Evolutionary conservation across 2,329 filamentous ascomycete species (phyloP), one percentile per base, ranked within the genome.

Genomic region (Pestalotiopsis fici): DNA sequence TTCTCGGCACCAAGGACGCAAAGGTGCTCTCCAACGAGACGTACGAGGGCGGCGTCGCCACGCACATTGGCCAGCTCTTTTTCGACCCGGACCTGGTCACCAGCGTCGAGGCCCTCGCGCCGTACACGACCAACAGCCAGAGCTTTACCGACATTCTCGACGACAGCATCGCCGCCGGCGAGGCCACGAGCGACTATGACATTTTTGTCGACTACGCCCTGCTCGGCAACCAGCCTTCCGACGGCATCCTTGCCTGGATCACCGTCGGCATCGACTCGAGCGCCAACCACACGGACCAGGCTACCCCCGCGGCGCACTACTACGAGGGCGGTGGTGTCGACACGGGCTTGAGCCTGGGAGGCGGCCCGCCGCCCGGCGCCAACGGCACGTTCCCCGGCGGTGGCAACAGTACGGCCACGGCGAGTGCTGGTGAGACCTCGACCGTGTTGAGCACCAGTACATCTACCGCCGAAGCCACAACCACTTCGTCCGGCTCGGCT

Each of bases 11-110:
- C 73, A 67, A 76, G 43, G 77, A 80, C 69, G 80, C 78, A 13
- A 79, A 76, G 1, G 67, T 76, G 27, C 69, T 74, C 37, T 59
- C 74, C n/a, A 84, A 84, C 73, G 71, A 85, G 73, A 86, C 84
- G 65, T 86, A 87, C 35, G 28, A 27, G 23, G 64, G 64, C 69
- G 76, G 78, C 50, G 85, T 82, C 68, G 81, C 82, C 12, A 81
- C 78, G 60, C 88, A 92, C 78, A 83, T 91, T 54, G 89, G 89
- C 21, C 89, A 92, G 76, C 74, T 90, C 63, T 91, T 89, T 82
- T 89, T 90, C 74, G 88, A 91, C 75, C 85, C 90, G 74, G 80
- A 82, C 69, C 83, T 91, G 6, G 83, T 88, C 70, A 71, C 72
- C 23, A 69, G n/a, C 12, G 64, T 66, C 39, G 64, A 66, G 39